Conservation (phyloP, 179 eudicot species). For the Gypsophila paniculata region DNA sequence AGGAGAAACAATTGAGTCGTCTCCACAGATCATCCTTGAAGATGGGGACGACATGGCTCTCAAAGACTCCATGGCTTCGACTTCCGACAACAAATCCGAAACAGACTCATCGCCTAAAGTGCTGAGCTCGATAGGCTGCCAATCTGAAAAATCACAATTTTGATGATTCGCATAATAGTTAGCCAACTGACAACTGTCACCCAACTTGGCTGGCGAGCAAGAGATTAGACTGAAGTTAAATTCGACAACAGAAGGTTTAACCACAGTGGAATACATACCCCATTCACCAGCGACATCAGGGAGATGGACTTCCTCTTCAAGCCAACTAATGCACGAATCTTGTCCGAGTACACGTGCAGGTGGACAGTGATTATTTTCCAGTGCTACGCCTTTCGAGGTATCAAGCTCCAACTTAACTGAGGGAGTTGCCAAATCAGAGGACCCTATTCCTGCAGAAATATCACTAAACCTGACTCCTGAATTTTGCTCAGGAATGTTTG, state of each 20-base stretch:
- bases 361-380: constrained; percentile 22
- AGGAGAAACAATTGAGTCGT: constrained; percentile 55
- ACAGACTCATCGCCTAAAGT: constrained; percentile 89
- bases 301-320: constrained; percentile 41
- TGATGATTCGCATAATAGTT: constrained; percentile 28
- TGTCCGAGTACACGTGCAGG: constrained; percentile 20
- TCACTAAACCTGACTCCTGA: constrained; percentile 31
- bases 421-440: constrained; percentile 22
- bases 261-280: constrained; percentile 46
- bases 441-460: constrained; percentile 23
- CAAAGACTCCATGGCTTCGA: constrained; percentile 91
- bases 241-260: constrained; percentile 40
- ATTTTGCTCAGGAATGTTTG: constrained; percentile 26
- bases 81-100: constrained; percentile 90
- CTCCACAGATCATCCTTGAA: constrained; percentile 47
- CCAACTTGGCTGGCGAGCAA: constrained; percentile 38
- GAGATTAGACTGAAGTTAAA: constrained; percentile 45
- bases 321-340: constrained; percentile 41
- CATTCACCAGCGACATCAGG: constrained; percentile 51
- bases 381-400: not conserved
- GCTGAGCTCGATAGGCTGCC: constrained; percentile 91
- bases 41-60: constrained; percentile 37
- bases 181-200: constrained; percentile 25
- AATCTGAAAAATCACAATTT: constrained; percentile 39
- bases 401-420: constrained; percentile 21